These are phyloP conservation scores for Malassezia equina DNA, from an alignment of 1,284 basidiomycete genomes.

Conservation along the genomic window DNA sequence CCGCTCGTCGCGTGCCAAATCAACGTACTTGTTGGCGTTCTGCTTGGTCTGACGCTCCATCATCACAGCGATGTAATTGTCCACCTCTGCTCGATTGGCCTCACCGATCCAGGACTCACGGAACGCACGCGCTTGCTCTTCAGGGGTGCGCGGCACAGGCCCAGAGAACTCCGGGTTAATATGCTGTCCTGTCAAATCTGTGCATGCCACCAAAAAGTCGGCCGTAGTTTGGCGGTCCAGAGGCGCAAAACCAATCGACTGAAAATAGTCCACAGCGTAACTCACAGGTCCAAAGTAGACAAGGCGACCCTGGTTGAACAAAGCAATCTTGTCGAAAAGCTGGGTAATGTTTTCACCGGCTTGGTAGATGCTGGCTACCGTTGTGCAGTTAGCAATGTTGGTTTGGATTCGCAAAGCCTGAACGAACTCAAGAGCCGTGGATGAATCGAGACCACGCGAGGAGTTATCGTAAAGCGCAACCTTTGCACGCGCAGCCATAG, in stretches of 20 bases:
- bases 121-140: constrained; percentile 23
- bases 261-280: constrained; percentile 64
- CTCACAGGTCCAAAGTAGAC: constrained; percentile 67
- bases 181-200: constrained; percentile 66
- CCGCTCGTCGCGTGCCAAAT: constrained; percentile 12
- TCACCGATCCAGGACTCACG: constrained; percentile 20
- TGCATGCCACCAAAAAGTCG: constrained; percentile 50
- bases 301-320: constrained; percentile 68
- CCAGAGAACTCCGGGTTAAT: constrained; percentile 20
- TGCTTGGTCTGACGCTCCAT: constrained; percentile 17
- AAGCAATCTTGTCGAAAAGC: constrained; percentile 41
- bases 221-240: constrained; percentile 60
- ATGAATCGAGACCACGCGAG: constrained; percentile 30
- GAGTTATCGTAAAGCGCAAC: constrained; percentile 50
- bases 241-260: constrained; percentile 60
- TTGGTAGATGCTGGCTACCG: constrained; percentile 52
- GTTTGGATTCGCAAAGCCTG: constrained; percentile 48
- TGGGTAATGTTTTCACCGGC: constrained; percentile 57
- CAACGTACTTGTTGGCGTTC: constrained; percentile 10
- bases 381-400: constrained; percentile 37
- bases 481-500: constrained; percentile 49
- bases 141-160: constrained; percentile 22
- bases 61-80: constrained; percentile 23
- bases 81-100: constrained; percentile 44
- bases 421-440: constrained; percentile 31